Evolutionary conservation across 768 basidiomycete genomes (phyloP).

Genomic region (Lactarius evosmus): DNA sequence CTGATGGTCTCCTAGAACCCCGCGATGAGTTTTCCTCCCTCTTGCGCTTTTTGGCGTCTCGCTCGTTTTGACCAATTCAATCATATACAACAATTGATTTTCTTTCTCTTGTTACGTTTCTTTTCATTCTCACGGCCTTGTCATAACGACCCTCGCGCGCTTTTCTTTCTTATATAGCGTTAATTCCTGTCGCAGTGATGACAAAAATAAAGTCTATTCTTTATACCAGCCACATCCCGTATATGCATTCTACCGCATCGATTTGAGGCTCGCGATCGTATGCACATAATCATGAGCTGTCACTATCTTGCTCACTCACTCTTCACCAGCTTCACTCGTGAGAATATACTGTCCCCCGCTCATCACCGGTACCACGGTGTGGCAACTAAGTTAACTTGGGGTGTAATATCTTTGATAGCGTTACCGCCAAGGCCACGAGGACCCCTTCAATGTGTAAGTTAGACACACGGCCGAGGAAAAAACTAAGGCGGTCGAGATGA

Average conservation of each 20-base stretch:
- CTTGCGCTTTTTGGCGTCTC: background rate
- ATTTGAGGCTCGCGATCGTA: too few species aligned
- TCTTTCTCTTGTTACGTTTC: background rate
- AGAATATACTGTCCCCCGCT: conserved; percentile 31
- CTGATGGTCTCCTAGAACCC: background rate
- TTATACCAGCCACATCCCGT: background rate
- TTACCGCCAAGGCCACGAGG: too few species aligned
- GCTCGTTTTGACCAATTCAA: conserved; percentile 1
- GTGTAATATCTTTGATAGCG: too few species aligned
- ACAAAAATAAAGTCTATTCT: conserved; percentile 19
- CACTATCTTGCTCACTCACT: background rate
- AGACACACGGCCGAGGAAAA: too few species aligned
- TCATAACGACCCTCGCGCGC: conserved; percentile 10
- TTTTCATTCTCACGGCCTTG: background rate
- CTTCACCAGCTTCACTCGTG: background rate
- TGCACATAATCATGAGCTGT: too few species aligned
- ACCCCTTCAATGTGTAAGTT: too few species aligned
- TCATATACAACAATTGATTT: background rate
- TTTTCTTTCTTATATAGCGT: conserved; percentile 8
- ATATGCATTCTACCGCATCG: too few species aligned
- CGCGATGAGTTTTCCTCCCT: background rate
- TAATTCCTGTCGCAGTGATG: conserved; percentile 8
- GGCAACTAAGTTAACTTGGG: too few species aligned
- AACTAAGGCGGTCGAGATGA: too few species aligned
- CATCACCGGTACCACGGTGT: too few species aligned